These are phyloP conservation scores for Wickerhamiella bombiphila DNA, from an alignment of 805 yeast genomes.

Conservation along the genomic window DNA sequence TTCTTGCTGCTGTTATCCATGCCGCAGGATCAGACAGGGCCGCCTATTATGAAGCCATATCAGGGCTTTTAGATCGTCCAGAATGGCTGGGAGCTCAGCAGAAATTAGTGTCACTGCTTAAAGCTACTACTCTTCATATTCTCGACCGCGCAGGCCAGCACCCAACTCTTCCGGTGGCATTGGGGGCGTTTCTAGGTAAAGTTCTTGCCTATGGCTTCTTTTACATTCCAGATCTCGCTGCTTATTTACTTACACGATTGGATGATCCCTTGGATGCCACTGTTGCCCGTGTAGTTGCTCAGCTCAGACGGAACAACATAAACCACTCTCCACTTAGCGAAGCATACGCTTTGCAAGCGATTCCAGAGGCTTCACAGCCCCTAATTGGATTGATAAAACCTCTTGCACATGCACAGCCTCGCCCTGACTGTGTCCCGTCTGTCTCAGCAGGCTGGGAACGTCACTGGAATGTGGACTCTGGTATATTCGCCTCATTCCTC, in stretches of 20 bases:
- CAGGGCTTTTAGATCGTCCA: conserved; percentile 24
- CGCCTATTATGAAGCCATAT: conserved; percentile 28
- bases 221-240: conserved; percentile 39
- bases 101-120: conserved; percentile 22
- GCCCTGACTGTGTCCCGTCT: not conserved
- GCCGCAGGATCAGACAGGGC: conserved; percentile 25
- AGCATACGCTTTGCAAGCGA: conserved; percentile 6
- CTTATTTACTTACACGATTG: conserved; percentile 25
- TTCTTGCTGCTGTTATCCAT: conserved; percentile 20
- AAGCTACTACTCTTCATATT: conserved; percentile 40
- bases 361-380: conserved; percentile 19
- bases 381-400: conserved; percentile 16
- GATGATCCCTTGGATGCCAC: conserved; percentile 17
- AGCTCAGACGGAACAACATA: conserved; percentile 1
- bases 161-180: conserved; percentile 41
- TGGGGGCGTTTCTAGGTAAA: conserved; percentile 56
- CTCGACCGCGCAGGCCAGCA: conserved; percentile 33
- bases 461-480: conserved; percentile 25
- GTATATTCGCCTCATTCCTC: conserved; percentile 28
- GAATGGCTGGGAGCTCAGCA: conserved; percentile 24
- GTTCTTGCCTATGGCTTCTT: conserved; percentile 50
- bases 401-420: not conserved
- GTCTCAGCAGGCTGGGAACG: conserved; percentile 21
- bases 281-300: conserved; percentile 17
- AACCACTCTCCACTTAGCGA: conserved; percentile 1